Conservation (phyloP, 805 yeast species). For the Ogataea degrootiae region DNA sequence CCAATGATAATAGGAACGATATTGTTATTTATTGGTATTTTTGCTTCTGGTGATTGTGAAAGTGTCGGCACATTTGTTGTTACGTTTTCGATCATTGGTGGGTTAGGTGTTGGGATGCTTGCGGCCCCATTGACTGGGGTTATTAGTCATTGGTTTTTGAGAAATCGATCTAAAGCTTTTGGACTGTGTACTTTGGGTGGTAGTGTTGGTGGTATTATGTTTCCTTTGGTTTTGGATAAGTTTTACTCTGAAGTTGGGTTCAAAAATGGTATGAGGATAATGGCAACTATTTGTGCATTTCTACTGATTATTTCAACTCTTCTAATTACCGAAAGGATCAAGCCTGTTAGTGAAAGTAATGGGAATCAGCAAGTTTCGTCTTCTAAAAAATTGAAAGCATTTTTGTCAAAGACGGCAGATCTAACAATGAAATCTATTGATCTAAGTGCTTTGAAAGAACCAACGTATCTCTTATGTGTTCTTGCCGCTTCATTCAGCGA, state of each 20-base stretch:
- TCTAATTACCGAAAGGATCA: conserved; percentile 32
- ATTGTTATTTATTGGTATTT: conserved; percentile 31
- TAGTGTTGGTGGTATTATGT: conserved; percentile 46
- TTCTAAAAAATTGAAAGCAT: not conserved
- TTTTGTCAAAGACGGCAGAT: not conserved
- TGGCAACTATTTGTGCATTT: conserved; percentile 39
- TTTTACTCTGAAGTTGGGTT: conserved; percentile 44
- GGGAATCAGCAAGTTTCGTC: too few relatives aligned
- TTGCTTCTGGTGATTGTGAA: conserved; percentile 36
- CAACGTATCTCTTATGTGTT: conserved; percentile 33
- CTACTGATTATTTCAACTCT: conserved; percentile 21
- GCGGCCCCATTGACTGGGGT: conserved; percentile 53
- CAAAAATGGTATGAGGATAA: conserved; percentile 49
- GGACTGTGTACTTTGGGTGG: conserved; percentile 56
- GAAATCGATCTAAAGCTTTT: conserved; percentile 47
- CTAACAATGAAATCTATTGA: conserved; percentile 27
- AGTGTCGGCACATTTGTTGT: conserved; percentile 41
- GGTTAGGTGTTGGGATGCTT: conserved; percentile 41
- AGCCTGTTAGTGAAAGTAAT: conserved; percentile 7
- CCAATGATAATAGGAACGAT: conserved; percentile 33
- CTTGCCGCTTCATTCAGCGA: conserved; percentile 39
- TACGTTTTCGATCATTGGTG: conserved; percentile 38
- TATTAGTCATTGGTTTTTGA: conserved; percentile 55
- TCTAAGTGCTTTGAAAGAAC: conserved; percentile 26
- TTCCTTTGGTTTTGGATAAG: conserved; percentile 44